phyloP scores from a whole-genome alignment of 2,329 filamentous ascomycete species.

The Corinectria fuckeliana region DNA sequence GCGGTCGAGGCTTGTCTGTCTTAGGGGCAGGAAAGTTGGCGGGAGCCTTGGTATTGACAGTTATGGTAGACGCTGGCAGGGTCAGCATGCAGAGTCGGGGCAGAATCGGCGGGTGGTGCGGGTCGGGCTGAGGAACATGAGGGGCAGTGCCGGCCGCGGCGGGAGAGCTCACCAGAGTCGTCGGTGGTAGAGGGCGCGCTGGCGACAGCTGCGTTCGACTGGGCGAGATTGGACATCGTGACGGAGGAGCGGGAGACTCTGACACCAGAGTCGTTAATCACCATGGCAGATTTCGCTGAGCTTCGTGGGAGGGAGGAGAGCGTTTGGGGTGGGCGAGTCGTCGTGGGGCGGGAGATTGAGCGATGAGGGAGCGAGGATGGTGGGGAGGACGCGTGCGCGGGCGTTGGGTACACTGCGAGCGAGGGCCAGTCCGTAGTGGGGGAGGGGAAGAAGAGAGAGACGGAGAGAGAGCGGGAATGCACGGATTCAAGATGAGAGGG shows the following conservation, averaged over 20 bases:
- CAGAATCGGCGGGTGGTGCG: constrained; percentile 27
- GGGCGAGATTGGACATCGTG: constrained; percentile 46
- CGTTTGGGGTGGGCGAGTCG: constrained; percentile 25
- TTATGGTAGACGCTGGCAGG: constrained; percentile 55
- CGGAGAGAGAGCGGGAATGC: constrained; percentile 14
- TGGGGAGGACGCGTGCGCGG: constrained; percentile 32
- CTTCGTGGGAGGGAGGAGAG: constrained; percentile 6
- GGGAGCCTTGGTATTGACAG: constrained; percentile 55
- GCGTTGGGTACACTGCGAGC: constrained; percentile 26
- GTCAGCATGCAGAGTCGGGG: constrained; percentile 41
- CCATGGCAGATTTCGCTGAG: constrained; percentile 41
- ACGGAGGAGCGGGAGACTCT: constrained; percentile 46
- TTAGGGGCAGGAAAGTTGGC: constrained; percentile 79
- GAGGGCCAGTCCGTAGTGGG: constrained; percentile 33
- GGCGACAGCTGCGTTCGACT: constrained; percentile 40
- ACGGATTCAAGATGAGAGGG: constrained; percentile 30
- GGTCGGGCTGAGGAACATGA: constrained; percentile 41
- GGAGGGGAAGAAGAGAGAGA: constrained; percentile 26
- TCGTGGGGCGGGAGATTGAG: constrained; percentile 36
- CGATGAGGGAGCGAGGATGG: constrained; percentile 31
- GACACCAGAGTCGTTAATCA: constrained; percentile 49
- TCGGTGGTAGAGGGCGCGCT: constrained; percentile 41
- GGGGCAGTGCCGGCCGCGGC: constrained; percentile 41
- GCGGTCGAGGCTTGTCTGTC: constrained; percentile 95
- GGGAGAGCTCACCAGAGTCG: constrained; percentile 50